These are phyloP conservation scores for Gnomoniopsis sp. DNA, from an alignment of 2,329 filamentous ascomycete genomes.

Conservation along the genomic window DNA sequence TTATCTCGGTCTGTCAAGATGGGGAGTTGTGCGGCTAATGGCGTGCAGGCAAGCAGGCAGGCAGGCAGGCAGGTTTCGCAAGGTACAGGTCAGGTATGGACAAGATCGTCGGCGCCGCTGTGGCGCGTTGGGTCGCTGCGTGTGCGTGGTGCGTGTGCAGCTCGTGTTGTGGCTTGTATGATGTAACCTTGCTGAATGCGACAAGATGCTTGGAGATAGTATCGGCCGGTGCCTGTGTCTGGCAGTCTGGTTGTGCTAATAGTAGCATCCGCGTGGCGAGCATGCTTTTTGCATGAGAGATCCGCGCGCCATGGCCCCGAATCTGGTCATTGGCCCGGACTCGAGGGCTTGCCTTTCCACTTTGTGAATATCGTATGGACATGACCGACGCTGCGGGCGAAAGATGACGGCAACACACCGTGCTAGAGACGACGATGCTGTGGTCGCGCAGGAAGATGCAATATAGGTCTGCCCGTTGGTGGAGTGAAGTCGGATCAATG, in stretches of 20 bases:
- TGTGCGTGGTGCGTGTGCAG: neutral
- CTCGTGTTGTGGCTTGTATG: neutral
- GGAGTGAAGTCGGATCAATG: neutral
- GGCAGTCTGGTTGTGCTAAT: neutral
- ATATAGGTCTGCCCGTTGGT: slow-evolving; percentile 18
- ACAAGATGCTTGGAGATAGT: neutral
- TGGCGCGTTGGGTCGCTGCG: neutral
- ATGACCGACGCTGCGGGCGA: neutral
- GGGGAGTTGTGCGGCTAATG: neutral
- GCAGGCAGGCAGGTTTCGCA: too few relatives aligned
- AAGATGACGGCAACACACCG: neutral
- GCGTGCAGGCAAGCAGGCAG: too few relatives aligned
- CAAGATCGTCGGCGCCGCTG: neutral
- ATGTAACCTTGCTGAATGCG: neutral
- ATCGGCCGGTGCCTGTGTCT: neutral
- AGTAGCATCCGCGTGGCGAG: neutral
- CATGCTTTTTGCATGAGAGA: neutral
- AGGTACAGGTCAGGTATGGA: neutral
- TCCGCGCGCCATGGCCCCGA: neutral
- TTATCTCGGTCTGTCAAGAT: neutral
- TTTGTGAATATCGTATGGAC: neutral
- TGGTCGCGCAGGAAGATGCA: slow-evolving; percentile 8
- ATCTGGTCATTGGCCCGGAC: neutral
- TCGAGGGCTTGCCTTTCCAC: too few relatives aligned
- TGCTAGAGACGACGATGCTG: neutral